These are phyloP conservation scores for Rehmannia glutinosa DNA, from an alignment of 257 asterid species.

Conservation along the genomic window DNA sequence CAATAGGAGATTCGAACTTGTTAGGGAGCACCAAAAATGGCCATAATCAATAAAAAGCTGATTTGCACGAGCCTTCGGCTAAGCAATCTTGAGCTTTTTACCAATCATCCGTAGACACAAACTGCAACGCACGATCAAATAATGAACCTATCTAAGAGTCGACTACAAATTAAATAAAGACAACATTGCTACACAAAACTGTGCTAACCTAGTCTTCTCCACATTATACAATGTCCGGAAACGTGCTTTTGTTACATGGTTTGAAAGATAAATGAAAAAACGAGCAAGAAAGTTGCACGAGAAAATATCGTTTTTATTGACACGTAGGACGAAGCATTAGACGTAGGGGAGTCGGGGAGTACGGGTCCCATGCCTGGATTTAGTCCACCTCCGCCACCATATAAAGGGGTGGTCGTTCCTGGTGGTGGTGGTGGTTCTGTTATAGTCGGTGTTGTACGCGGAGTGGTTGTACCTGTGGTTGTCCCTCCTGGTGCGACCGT, in stretches of 20 bases:
- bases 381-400: constrained; percentile 34
- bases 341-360: constrained; percentile 25
- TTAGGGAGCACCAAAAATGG: not conserved
- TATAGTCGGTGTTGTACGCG: constrained; percentile 21
- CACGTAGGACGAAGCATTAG: constrained; percentile 16
- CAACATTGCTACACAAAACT: constrained; percentile 30
- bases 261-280: constrained; percentile 18
- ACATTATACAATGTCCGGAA: not conserved
- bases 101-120: too few relatives aligned
- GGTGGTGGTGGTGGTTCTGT: constrained; percentile 42
- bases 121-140: too few relatives aligned
- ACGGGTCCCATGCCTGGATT: constrained; percentile 35
- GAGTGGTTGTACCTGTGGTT: constrained; percentile 21
- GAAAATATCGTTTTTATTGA: constrained; percentile 9
- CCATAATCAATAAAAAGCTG: not conserved
- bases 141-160: too few relatives aligned
- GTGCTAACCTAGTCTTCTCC: constrained; percentile 31
- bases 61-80: not conserved
- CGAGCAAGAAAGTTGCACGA: constrained; percentile 19
- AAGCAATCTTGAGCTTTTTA: too few relatives aligned
- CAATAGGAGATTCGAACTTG: not conserved
- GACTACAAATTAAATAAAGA: not conserved
- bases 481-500: constrained; percentile 20
- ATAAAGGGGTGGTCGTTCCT: constrained; percentile 26
- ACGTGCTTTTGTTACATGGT: constrained; percentile 11